These are phyloP conservation scores for Lobulomyces angularis DNA, from an alignment of 192 early-diverging fungal genomes.

Conservation along the genomic window DNA sequence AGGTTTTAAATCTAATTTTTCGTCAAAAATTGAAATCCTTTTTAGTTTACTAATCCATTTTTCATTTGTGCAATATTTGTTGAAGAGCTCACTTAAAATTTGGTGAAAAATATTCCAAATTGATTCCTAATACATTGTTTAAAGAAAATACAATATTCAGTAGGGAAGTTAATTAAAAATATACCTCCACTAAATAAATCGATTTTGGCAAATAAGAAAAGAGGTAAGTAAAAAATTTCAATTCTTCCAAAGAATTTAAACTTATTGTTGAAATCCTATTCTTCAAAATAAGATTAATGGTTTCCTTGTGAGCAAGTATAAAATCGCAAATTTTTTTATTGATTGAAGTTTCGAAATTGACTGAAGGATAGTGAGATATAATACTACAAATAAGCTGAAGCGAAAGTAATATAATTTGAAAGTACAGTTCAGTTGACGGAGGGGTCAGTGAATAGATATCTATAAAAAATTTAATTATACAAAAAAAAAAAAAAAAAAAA, in stretches of 20 bases:
- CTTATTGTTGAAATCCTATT: constrained; percentile 27
- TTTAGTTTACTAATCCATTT: too few relatives aligned
- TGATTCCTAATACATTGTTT: too few relatives aligned
- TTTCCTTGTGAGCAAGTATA: constrained; percentile 27
- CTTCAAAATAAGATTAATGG: constrained; percentile 41
- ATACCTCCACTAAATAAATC: too few relatives aligned
- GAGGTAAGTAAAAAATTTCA: constrained; percentile 43
- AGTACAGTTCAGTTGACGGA: constrained; percentile 37
- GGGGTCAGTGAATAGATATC: constrained; percentile 1
- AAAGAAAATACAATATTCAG: too few relatives aligned
- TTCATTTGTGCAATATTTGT: too few relatives aligned
- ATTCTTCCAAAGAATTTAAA: constrained; percentile 26
- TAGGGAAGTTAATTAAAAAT: too few relatives aligned
- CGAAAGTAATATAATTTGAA: constrained; percentile 47
- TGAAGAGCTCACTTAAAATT: too few relatives aligned
- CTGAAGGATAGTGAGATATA: constrained; percentile 23
- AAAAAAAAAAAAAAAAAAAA: not conserved
- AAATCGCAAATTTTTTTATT: constrained; percentile 26
- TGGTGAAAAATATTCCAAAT: too few relatives aligned
- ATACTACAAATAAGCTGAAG: constrained; percentile 47
- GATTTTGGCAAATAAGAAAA: too few relatives aligned
- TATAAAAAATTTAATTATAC: not conserved
- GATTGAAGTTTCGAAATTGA: constrained; percentile 24
- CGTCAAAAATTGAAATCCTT: too few relatives aligned
- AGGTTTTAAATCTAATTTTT: too few relatives aligned